Percentiles rank a stretch among this genome's conserved stretches.
Evolutionary conservation across 2,329 filamentous ascomycete species (phyloP).

Genomic region (Berkeleyomyces rouxiae): DNA sequence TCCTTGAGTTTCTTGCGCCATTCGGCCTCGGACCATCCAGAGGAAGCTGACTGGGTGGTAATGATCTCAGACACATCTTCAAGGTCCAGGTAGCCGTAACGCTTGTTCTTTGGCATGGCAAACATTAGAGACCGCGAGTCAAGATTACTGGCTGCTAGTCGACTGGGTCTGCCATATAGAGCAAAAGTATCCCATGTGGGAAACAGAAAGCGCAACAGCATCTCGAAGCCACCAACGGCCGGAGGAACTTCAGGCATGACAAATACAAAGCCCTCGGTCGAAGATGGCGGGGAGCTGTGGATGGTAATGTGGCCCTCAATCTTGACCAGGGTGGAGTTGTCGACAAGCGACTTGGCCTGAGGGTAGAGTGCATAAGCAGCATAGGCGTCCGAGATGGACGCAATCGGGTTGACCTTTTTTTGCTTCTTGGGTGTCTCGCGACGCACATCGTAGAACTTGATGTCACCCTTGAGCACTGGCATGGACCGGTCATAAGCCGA

Average conservation of each 20-base stretch:
- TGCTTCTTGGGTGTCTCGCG: conserved; percentile 67
- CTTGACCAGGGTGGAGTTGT: conserved; percentile 86
- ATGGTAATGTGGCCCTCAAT: conserved; percentile 83
- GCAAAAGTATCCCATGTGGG: conserved; percentile 86
- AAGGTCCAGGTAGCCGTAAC: conserved; percentile 82
- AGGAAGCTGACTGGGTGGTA: conserved; percentile 51
- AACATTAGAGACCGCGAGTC: conserved; percentile 93
- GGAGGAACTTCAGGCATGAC: conserved; percentile 91
- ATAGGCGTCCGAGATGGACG: conserved; percentile 78
- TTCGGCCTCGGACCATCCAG: conserved; percentile 66
- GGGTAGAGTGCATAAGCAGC: conserved; percentile 93
- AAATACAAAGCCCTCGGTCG: conserved; percentile 87
- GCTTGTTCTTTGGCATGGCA: conserved; percentile 76
- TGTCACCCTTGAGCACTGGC: conserved; percentile 62
- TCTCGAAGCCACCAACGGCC: conserved; percentile 88
- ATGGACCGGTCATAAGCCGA: conserved; percentile 64
- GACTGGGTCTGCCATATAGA: conserved; percentile 75
- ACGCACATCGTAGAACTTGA: conserved; percentile 84
- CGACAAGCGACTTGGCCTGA: conserved; percentile 81
- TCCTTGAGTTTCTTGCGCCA: conserved; percentile 87
- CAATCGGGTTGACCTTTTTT: conserved; percentile 81
- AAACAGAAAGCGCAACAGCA: conserved; percentile 82
- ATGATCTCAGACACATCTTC: conserved; percentile 72
- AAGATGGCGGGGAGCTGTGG: conserved; percentile 59
- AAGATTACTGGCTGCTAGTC: conserved; percentile 71